Evolutionary conservation across 805 yeast genomes (phyloP).

Genomic region (Myxozyma neglecta): DNA sequence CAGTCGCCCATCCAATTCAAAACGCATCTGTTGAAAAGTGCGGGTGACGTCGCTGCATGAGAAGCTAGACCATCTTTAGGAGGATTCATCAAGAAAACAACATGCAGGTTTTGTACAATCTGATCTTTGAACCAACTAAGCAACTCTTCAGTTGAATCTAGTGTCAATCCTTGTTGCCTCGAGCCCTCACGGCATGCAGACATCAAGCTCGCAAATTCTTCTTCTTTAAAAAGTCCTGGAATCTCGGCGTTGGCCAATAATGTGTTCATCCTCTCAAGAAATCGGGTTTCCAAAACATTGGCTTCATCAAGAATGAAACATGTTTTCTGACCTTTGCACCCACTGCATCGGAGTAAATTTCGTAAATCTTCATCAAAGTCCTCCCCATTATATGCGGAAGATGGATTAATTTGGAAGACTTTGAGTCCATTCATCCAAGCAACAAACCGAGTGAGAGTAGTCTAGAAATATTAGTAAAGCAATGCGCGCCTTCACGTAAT

Average conservation of each 20-base stretch:
- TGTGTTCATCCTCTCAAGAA: conserved; percentile 88
- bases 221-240: conserved; percentile 84
- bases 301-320: conserved; percentile 83
- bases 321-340: conserved; percentile 57
- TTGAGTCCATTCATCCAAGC: conserved; percentile 86
- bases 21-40: conserved; percentile 85
- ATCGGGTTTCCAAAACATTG: conserved; percentile 69
- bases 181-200: conserved; percentile 57
- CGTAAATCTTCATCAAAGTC: conserved; percentile 72
- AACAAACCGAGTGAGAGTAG: conserved; percentile 74
- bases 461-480: conserved; percentile 33
- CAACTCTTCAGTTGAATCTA: conserved; percentile 69
- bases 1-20: conserved; percentile 88
- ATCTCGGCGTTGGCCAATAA: conserved; percentile 89
- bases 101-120: conserved; percentile 72
- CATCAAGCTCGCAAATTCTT: conserved; percentile 58
- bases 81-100: conserved; percentile 71
- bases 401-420: conserved; percentile 58
- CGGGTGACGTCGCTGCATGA: conserved; percentile 73
- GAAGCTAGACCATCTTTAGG: conserved; percentile 44
- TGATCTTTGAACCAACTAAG: conserved; percentile 72
- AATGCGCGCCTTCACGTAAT: background rate
- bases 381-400: conserved; percentile 51
- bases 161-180: conserved; percentile 56
- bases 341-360: conserved; percentile 51